These are phyloP conservation scores for Boletus rubroflammeus DNA, from an alignment of 768 basidiomycete species.

Conservation along the genomic window DNA sequence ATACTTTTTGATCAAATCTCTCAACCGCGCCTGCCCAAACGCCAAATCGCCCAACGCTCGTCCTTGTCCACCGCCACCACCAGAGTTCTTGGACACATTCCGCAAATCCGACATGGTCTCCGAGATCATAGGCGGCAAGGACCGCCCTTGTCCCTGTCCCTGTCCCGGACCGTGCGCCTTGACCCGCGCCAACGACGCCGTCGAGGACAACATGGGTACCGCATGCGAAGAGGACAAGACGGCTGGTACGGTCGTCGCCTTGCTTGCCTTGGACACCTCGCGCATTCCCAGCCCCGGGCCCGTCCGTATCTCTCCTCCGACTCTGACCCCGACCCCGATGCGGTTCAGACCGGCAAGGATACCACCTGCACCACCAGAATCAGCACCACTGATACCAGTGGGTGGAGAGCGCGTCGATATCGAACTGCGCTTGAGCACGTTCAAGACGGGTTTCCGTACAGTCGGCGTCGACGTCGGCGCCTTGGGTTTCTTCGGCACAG, in stretches of 20 bases:
- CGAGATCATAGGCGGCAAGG: constrained; percentile 34
- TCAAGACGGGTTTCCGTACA: constrained; percentile 11
- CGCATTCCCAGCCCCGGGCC: constrained; percentile 14
- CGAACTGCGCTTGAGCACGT: constrained; percentile 12
- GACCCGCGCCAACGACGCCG: constrained; percentile 68
- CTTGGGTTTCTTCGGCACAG: constrained; percentile 9
- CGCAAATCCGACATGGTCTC: constrained; percentile 27
- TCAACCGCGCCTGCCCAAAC: constrained; percentile 72
- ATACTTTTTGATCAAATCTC: constrained; percentile 81
- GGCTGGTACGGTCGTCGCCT: constrained; percentile 67
- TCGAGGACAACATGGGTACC: constrained; percentile 67
- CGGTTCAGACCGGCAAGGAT: neutral
- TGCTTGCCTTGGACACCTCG: constrained; percentile 38
- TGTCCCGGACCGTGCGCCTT: constrained; percentile 18
- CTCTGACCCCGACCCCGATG: neutral
- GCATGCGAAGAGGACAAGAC: constrained; percentile 70
- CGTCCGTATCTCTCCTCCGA: neutral
- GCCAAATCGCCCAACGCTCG: constrained; percentile 46
- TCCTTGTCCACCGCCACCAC: neutral
- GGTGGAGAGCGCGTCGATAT: neutral
- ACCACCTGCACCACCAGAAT: neutral
- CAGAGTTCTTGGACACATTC: constrained; percentile 7
- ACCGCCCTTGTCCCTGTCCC: constrained; percentile 14
- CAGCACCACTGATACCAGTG: neutral
- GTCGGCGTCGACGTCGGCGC: neutral